Percentiles rank a stretch among this genome's conserved stretches.
Conservation (phyloP, 768 basidiomycete genomes). For the Auricularia cornea region DNA sequence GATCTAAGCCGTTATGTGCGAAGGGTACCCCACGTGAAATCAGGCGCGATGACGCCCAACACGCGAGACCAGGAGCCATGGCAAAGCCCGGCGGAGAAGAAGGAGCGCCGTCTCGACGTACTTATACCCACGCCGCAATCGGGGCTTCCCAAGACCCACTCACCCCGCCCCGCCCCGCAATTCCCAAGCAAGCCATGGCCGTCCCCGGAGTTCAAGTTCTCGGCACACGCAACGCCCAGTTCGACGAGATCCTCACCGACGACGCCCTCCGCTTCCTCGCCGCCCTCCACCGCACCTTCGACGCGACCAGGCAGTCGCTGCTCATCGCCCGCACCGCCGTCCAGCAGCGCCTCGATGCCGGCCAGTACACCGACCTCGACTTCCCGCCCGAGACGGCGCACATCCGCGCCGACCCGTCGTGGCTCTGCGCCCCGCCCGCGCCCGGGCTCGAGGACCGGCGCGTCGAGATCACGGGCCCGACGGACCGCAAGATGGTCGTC, state of each 20-base stretch:
- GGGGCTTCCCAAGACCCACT: not conserved
- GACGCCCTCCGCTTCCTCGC: conserved; percentile 84
- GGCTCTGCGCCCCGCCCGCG: conserved; percentile 86
- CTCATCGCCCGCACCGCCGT: conserved; percentile 71
- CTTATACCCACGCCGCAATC: not conserved
- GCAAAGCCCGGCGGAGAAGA: too few species aligned
- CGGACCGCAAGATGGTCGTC: conserved; percentile 98
- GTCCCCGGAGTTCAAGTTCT: conserved; percentile 50
- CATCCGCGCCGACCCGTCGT: conserved; percentile 81
- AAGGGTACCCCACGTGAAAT: too few species aligned
- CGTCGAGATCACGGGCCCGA: conserved; percentile 96
- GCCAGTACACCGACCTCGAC: conserved; percentile 55
- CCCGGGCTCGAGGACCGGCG: conserved; percentile 92
- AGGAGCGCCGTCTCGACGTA: not conserved
- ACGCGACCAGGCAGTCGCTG: conserved; percentile 73
- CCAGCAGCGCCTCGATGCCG: conserved; percentile 72
- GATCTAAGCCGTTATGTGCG: too few species aligned
- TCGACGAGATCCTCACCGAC: conserved; percentile 68
- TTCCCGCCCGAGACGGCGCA: conserved; percentile 84
- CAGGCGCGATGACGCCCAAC: too few species aligned
- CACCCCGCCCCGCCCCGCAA: not conserved
- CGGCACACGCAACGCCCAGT: conserved; percentile 54
- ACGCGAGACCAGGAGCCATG: too few species aligned
- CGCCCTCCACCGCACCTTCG: conserved; percentile 90
- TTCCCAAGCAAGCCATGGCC: too few species aligned